A percentile compares a stretch with the other conserved stretches of the same genome.
phyloP scores from a whole-genome alignment of 129 eudicot species.

The Glebionis coronaria region DNA sequence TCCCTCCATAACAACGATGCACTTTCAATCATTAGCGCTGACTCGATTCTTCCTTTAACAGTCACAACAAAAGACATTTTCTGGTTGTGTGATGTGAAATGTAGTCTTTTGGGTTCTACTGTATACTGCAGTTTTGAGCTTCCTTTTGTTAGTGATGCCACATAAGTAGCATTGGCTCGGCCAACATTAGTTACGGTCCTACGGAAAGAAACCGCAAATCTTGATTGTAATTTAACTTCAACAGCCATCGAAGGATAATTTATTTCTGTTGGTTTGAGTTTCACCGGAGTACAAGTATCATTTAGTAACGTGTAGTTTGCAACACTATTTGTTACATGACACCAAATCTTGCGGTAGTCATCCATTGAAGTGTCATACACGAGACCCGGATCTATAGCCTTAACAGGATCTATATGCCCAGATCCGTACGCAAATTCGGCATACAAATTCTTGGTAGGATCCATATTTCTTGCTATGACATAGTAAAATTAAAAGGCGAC shows the following conservation, averaged over 20 bases:
- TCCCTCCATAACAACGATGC: not conserved
- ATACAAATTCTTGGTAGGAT: too few species aligned
- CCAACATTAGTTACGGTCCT: conserved; percentile 15
- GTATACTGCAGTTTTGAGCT: not conserved
- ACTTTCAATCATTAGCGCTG: not conserved
- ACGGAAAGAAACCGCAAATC: conserved; percentile 7
- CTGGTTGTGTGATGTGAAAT: not conserved
- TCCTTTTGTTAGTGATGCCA: not conserved
- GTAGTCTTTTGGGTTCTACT: not conserved
- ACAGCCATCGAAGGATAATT: conserved; percentile 33
- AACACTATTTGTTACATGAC: not conserved
- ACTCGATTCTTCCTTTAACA: not conserved
- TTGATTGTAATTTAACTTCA: not conserved
- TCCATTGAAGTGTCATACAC: not conserved
- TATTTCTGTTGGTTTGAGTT: conserved; percentile 17
- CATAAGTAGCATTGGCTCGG: conserved; percentile 10
- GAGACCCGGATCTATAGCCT: not conserved
- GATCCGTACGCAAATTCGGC: too few species aligned
- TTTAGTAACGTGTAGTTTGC: too few species aligned
- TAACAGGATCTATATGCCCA: conserved; percentile 20
- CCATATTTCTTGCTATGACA: too few species aligned
- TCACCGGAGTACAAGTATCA: not conserved
- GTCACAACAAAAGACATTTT: not conserved
- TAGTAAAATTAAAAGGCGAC: too few species aligned
- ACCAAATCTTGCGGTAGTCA: conserved; percentile 13